phyloP scores from a whole-genome alignment of 257 asterid species.

The Sherardia arvensis region DNA sequence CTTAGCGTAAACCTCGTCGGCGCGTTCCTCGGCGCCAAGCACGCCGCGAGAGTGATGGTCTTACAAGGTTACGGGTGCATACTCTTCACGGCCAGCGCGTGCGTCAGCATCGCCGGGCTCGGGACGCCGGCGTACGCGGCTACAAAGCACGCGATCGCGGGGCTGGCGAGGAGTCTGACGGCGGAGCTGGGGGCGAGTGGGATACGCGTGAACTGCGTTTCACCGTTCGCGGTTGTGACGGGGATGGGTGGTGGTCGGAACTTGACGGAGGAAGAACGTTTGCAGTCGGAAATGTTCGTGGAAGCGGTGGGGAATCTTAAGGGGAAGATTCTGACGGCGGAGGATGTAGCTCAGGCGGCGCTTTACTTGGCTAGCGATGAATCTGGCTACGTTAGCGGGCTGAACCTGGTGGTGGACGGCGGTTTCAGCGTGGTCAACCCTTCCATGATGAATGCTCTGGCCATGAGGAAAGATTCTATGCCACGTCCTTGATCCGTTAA shows the following conservation, averaged over 20 bases:
- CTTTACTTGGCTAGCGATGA: slow-evolving; percentile 40
- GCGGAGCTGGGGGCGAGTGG: slow-evolving; percentile 40
- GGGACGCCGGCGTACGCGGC: neutral
- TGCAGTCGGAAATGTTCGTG: neutral
- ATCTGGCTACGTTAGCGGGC: slow-evolving; percentile 35
- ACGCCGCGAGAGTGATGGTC: slow-evolving; percentile 46
- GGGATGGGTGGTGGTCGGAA: neutral
- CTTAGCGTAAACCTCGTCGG: slow-evolving; percentile 30
- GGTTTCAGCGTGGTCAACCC: slow-evolving; percentile 43
- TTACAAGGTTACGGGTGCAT: slow-evolving; percentile 26
- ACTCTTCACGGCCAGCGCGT: neutral
- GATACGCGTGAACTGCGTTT: slow-evolving; percentile 41
- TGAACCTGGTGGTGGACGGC: slow-evolving; percentile 47
- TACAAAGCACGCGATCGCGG: slow-evolving; percentile 30
- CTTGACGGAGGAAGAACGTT: neutral
- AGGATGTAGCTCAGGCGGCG: slow-evolving; percentile 40
- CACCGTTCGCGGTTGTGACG: slow-evolving; percentile 32
- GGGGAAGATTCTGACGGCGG: slow-evolving; percentile 10
- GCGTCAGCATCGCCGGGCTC: slow-evolving; percentile 1
- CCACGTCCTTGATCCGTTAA: too few relatives aligned
- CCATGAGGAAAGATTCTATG: neutral
- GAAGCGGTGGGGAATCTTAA: slow-evolving; percentile 3
- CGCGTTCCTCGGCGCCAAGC: slow-evolving; percentile 35
- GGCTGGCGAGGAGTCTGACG: slow-evolving; percentile 29
- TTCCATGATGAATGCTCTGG: slow-evolving; percentile 1